Conservation (phyloP, 108 stramenopile species). For the Cyclotella kingstonii region DNA sequence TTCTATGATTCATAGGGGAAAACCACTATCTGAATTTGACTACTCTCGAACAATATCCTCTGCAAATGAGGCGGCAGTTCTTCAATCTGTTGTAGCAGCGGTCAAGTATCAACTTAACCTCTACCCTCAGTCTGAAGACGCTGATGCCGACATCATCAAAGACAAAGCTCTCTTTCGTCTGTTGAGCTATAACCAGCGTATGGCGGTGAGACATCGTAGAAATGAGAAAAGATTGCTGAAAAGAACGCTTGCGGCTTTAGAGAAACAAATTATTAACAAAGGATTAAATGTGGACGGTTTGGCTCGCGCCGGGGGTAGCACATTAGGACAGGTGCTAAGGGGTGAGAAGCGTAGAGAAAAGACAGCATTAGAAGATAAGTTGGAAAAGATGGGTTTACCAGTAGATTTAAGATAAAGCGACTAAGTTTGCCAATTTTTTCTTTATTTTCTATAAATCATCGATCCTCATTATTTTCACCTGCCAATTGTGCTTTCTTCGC, state of each 20-base stretch:
- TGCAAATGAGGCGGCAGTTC: conserved; percentile 89
- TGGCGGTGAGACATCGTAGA: conserved; percentile 84
- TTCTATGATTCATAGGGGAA: too few species aligned
- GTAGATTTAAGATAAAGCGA: conserved; percentile 68
- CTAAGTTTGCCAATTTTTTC: background rate
- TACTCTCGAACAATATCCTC: conserved; percentile 82
- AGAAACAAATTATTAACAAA: conserved; percentile 72
- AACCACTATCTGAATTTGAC: conserved; percentile 73
- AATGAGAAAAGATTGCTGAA: conserved; percentile 90
- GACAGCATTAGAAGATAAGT: conserved; percentile 78
- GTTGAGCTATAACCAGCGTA: conserved; percentile 82
- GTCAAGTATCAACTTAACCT: conserved; percentile 79
- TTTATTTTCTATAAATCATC: background rate
- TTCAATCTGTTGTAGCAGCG: conserved; percentile 79
- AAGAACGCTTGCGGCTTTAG: conserved; percentile 86
- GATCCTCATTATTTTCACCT: background rate
- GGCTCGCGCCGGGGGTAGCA: conserved; percentile 75
- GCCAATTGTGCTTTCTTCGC: conserved; percentile 60
- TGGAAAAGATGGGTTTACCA: conserved; percentile 87
- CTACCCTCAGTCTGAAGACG: conserved; percentile 88
- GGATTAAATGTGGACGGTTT: conserved; percentile 75
- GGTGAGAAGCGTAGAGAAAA: conserved; percentile 80
- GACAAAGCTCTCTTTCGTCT: conserved; percentile 78
- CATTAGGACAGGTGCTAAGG: conserved; percentile 71
- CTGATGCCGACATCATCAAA: conserved; percentile 83